Conservation (phyloP, 768 basidiomycete genomes). For the Leccinum boreale region DNA sequence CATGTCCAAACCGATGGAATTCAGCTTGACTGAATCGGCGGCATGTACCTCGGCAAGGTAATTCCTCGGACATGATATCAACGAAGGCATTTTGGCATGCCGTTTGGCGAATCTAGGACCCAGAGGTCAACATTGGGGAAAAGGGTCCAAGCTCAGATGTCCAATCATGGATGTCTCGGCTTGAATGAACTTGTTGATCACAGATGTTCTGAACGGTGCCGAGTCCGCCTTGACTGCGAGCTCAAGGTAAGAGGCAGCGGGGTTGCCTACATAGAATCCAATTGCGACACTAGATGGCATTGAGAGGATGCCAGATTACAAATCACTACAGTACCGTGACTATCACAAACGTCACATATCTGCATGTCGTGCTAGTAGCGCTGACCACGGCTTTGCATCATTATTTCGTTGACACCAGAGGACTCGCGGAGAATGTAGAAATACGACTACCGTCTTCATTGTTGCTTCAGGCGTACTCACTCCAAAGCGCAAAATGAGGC, state of each 20-base stretch:
- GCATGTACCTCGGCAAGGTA: neutral
- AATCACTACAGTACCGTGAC: too few relatives aligned
- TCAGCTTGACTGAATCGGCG: neutral
- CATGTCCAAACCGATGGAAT: slow-evolving; percentile 12
- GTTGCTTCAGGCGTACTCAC: neutral
- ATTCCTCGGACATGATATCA: neutral
- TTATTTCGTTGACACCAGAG: too few relatives aligned
- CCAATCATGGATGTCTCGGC: neutral
- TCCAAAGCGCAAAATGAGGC: neutral
- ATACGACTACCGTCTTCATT: too few relatives aligned
- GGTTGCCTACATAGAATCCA: too few relatives aligned
- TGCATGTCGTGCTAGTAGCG: neutral
- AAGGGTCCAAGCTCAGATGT: neutral
- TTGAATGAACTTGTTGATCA: neutral
- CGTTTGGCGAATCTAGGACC: neutral
- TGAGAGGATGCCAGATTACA: too few relatives aligned
- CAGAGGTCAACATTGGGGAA: neutral
- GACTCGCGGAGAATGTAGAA: neutral
- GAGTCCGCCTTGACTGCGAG: neutral
- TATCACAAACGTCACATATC: too few relatives aligned
- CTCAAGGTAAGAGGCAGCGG: neutral
- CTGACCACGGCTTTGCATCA: too few relatives aligned
- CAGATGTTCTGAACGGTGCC: neutral
- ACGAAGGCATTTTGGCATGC: neutral
- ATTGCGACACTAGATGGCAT: too few relatives aligned